Base-by-base conservation (phyloP, 768 basidiomycete species). In the Mrakia blollopis region DNA sequence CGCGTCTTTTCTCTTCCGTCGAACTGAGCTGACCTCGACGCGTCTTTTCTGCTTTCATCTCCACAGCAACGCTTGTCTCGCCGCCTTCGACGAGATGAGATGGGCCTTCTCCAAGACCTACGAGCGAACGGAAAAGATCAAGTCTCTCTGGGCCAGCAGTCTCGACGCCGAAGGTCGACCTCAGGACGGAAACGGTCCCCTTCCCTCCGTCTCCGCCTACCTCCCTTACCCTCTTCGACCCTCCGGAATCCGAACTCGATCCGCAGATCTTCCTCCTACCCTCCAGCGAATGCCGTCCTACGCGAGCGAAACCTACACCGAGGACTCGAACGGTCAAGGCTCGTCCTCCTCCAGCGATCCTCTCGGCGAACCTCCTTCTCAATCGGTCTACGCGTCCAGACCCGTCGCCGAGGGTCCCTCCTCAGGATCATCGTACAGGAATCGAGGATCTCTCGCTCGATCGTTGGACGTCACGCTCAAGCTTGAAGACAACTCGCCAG, bases 91-190 rank as follows among this genome's bases (percentile, higher is more conserved):
- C 71, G 76, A 77, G 14, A 77, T 77, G 76, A 60, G 76, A 1
- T 77, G 76, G 76, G 76, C 76, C 21, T 77, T 65, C 61, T 65
- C 71, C 35, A 77, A 67, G 50, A 57, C 76, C 39, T 60, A 63
- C 47, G 76, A 72, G 23, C 60, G 71, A 9, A n/a, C 71, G 30
- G 61, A 72, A 5, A 71, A 72, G 69, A 60, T 77, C 71, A 72
- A 57, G 52, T 23, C 61, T 6, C 61, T 77, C 61, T 77, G 76
- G 76, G 16, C 41, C 10, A 52, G 32, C 23, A 41, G 70, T 14
- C 41, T 52, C 35, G 72, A 73, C 16, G 14, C 37, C 35, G 68
- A 69, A 16, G 41, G 28, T 41, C 14, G 7, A 23, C 16, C 35
- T 25, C 23, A 44, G 37, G 39, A n/a, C 9, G 37, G 8, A 8